These are phyloP conservation scores for Plenodomus tracheiphilus DNA, from an alignment of 2,329 filamentous ascomycete species.

Conservation along the genomic window DNA sequence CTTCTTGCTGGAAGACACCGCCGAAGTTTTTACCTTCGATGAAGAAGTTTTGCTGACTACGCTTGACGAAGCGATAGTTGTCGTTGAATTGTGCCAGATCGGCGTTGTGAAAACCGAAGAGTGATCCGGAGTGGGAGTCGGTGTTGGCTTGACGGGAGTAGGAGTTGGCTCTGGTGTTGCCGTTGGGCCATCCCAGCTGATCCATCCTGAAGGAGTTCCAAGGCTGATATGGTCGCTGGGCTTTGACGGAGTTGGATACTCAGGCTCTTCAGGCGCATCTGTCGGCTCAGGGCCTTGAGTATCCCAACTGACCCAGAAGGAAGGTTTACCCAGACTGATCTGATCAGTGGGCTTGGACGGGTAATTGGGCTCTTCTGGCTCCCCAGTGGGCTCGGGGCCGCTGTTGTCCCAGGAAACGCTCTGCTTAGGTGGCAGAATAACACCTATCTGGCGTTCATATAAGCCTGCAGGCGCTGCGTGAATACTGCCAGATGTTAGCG, in stretches of 20 bases:
- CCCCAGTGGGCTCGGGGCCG: slow-evolving; percentile 12
- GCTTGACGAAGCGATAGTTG: not conserved
- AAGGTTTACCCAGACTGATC: slow-evolving; percentile 19
- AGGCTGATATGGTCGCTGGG: slow-evolving; percentile 11
- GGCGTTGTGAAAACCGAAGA: slow-evolving; percentile 2
- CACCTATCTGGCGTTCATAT: slow-evolving; percentile 18
- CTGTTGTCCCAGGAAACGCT: slow-evolving; percentile 21
- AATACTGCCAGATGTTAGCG: slow-evolving; percentile 17
- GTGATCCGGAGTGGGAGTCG: not conserved
- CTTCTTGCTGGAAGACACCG: slow-evolving; percentile 14
- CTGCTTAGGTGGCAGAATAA: slow-evolving; percentile 18
- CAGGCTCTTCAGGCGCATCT: slow-evolving; percentile 7
- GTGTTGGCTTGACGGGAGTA: not conserved
- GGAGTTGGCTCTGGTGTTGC: slow-evolving; percentile 3
- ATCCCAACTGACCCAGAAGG: slow-evolving; percentile 20
- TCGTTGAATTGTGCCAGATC: slow-evolving; percentile 3
- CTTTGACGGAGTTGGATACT: slow-evolving; percentile 4
- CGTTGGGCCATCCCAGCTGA: slow-evolving; percentile 5
- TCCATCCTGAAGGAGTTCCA: not conserved
- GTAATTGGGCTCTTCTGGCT: slow-evolving; percentile 8
- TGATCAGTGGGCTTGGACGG: slow-evolving; percentile 16
- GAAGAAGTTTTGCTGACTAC: not conserved
- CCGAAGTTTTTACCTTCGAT: not conserved
- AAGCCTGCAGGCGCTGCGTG: slow-evolving; percentile 23
- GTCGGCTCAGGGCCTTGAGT: slow-evolving; percentile 5